A percentile compares a stretch with the other conserved stretches of the same genome.
phyloP scores from a whole-genome alignment of 164 flowering plant species.

The Umbellularia californica region DNA sequence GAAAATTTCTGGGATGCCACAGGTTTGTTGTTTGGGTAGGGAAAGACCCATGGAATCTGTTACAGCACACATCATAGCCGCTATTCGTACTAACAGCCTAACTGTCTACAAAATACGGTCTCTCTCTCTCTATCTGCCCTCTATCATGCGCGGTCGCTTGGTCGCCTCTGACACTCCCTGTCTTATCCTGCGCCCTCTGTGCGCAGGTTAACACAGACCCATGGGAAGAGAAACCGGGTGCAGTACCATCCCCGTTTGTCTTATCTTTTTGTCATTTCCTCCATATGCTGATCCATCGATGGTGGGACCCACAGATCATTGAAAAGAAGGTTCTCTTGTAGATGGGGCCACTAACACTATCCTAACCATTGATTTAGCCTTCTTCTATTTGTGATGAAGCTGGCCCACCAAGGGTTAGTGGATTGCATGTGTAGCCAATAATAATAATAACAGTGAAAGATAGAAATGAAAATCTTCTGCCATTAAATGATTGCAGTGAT shows the following conservation, averaged over 20 bases:
- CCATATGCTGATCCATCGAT: neutral
- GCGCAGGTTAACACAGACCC: neutral
- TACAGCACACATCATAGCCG: neutral
- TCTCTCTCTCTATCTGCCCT: neutral
- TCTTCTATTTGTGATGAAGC: too few relatives aligned
- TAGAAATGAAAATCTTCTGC: too few relatives aligned
- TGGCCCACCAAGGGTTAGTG: too few relatives aligned
- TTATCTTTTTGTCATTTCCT: neutral
- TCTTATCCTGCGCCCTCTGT: neutral
- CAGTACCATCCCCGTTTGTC: neutral
- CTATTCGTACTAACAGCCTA: conserved; percentile 4
- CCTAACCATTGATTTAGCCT: neutral
- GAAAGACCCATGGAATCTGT: neutral
- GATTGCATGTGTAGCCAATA: too few relatives aligned
- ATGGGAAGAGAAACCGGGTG: neutral
- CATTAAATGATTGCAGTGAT: too few relatives aligned
- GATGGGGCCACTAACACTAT: neutral
- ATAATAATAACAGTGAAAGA: too few relatives aligned
- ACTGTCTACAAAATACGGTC: conserved; percentile 5
- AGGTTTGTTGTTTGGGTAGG: neutral
- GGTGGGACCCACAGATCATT: neutral
- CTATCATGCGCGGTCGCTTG: conserved; percentile 5
- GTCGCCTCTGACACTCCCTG: neutral
- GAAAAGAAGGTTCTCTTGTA: neutral
- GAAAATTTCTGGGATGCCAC: neutral